Conservation (phyloP, 305 asterid genomes). For the Rubia balearica region DNA sequence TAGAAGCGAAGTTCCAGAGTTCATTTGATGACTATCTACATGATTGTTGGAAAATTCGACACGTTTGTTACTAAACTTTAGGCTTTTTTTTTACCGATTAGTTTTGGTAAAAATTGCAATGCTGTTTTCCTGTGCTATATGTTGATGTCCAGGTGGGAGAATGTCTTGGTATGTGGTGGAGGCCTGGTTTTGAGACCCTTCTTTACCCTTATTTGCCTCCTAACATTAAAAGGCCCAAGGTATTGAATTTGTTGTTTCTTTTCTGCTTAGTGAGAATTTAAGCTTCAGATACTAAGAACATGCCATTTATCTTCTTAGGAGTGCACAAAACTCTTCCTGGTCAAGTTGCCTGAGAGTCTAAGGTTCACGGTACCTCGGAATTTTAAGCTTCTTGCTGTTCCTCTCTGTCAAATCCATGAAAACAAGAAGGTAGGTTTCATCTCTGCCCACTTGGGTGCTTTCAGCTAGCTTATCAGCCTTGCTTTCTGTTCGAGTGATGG, state of each 20-base stretch:
- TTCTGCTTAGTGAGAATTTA: background rate
- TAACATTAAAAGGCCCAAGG: slow-evolving; percentile 43
- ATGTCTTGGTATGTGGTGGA: slow-evolving; percentile 95
- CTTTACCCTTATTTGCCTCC: slow-evolving; percentile 60
- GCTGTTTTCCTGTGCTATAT: background rate
- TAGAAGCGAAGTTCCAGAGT: background rate
- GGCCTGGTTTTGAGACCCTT: slow-evolving; percentile 53
- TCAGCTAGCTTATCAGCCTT: background rate
- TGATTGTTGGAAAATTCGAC: background rate
- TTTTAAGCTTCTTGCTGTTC: slow-evolving; percentile 69
- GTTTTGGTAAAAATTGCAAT: background rate
- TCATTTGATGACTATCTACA: background rate
- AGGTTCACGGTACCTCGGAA: slow-evolving; percentile 68
- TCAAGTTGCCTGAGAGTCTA: slow-evolving; percentile 69
- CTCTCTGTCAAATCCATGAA: slow-evolving; percentile 59
- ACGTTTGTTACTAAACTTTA: background rate
- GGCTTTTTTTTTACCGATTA: background rate
- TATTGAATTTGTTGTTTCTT: slow-evolving; percentile 1
- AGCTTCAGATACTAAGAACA: background rate
- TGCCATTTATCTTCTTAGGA: slow-evolving; percentile 41
- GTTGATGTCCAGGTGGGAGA: slow-evolving; percentile 33
- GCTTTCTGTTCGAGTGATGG: slow-evolving; percentile 8
- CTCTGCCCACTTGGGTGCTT: too few relatives aligned
- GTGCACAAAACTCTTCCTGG: slow-evolving; percentile 76
- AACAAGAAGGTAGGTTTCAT: slow-evolving; percentile 42